A percentile compares a stretch with the other conserved stretches of the same genome.
Conservation (phyloP, 495 filamentous ascomycete species). For the Penicillium subrubescens region DNA sequence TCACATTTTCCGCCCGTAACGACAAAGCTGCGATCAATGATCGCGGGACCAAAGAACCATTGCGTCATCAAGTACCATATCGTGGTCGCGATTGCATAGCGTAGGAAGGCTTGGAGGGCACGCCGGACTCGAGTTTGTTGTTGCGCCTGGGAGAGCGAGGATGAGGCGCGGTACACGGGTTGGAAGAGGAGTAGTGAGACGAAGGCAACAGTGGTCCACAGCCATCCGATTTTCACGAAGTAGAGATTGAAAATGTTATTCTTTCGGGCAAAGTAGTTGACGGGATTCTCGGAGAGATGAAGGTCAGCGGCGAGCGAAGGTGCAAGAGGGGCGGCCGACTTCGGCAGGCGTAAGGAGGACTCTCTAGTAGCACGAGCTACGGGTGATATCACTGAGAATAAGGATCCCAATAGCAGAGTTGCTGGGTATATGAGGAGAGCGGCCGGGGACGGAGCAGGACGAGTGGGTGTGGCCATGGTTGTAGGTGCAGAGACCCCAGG, state of each 20-base stretch:
- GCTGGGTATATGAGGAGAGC: slow-evolving; percentile 69
- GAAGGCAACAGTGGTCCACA: slow-evolving; percentile 79
- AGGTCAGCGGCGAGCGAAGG: slow-evolving; percentile 50
- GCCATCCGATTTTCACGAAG: slow-evolving; percentile 95
- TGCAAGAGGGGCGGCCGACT: slow-evolving; percentile 61
- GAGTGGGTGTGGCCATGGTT: slow-evolving; percentile 29
- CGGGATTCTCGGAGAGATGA: slow-evolving; percentile 31
- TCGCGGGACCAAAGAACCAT: slow-evolving; percentile 90
- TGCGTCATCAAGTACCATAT: slow-evolving; percentile 85
- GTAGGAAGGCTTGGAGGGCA: slow-evolving; percentile 51
- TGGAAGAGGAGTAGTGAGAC: slow-evolving; percentile 62
- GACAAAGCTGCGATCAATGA: slow-evolving; percentile 84
- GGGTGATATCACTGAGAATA: slow-evolving; percentile 79
- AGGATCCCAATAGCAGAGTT: slow-evolving; percentile 74
- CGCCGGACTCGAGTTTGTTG: slow-evolving; percentile 31
- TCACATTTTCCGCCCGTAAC: slow-evolving; percentile 83
- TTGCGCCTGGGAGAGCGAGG: slow-evolving; percentile 20
- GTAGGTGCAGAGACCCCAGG: slow-evolving; percentile 6
- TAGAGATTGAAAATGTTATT: slow-evolving; percentile 85
- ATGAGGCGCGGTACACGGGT: slow-evolving; percentile 38
- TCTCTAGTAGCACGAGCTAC: slow-evolving; percentile 47
- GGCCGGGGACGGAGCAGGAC: slow-evolving; percentile 27
- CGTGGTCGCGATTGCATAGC: slow-evolving; percentile 70
- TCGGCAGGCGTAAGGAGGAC: slow-evolving; percentile 26
- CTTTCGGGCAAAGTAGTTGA: slow-evolving; percentile 91